Evolutionary conservation across 139 green algal genomes (phyloP), one percentile per base, ranked within the genome.

Genomic region (Micromonas commoda): DNA sequence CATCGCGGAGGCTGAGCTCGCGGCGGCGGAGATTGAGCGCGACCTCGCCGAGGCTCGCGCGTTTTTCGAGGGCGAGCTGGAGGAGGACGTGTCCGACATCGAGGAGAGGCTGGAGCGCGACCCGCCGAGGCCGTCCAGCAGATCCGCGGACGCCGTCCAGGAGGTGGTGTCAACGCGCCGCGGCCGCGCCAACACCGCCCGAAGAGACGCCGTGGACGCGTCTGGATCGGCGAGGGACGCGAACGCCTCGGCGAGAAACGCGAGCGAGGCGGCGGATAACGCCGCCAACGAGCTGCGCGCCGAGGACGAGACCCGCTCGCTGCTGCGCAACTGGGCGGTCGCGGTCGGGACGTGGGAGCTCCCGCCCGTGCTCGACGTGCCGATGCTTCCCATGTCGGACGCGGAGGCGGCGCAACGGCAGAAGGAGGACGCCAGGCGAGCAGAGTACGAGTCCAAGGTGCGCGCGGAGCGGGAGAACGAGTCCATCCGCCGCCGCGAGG

Each of bases 181-280:
- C 20, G 32, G 23, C 24, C 20, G 29, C 31, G 66, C 32, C 16
- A 35, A 65, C n/a, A 65, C 54, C 24, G 24, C 24, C 28, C 24
- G 28, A 65, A 65, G 54, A 65, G 54, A 65, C 28, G 54, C 54
- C n/a, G 28, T n/a, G 54, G 28, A 65, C n/a, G n/a, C n/a, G n/a
- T n/a, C n/a, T n/a, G n/a, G n/a, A n/a, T n/a, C n/a, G 63, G 31
- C 28, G 31, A 34, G 63, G 31, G 63, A 34, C 20, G 20, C 24
- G 5, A 33, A 26, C 1, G 63, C 1, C 20, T 39, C 28, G n/a
- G 63, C 28, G n/a, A 68, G 24, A 68, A 68, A 5, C 61, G 26
- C n/a, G 63, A 70, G 21, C 45, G 45, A 9, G 9, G 45, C 45
- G 9, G 45, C 45, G 45, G 45, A 9, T 9, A 57, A 57, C 9